These are phyloP conservation scores for Clitoria ternatea DNA, from an alignment of 306 rosid species.

Conservation along the genomic window DNA sequence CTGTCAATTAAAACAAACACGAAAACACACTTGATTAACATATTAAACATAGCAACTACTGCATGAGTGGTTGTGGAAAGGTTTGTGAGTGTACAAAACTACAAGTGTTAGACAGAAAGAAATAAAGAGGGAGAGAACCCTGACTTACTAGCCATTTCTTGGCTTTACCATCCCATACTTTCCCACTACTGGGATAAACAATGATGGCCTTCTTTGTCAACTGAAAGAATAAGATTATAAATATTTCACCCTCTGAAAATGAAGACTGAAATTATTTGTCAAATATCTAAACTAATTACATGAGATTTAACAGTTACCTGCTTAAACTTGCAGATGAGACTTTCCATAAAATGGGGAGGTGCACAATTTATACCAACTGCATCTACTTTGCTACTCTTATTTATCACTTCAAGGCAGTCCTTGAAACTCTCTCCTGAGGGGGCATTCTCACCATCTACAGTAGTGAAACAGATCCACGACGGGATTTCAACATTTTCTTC, in stretches of 20 bases:
- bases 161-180: slow-evolving; percentile 82
- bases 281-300: background rate
- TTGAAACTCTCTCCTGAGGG: slow-evolving; percentile 82
- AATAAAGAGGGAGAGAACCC: background rate
- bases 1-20: slow-evolving; percentile 39
- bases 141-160: slow-evolving; percentile 82
- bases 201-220: slow-evolving; percentile 68
- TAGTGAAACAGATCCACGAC: slow-evolving; percentile 83
- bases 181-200: slow-evolving; percentile 90
- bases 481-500: slow-evolving; percentile 70
- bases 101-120: background rate
- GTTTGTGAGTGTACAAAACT: background rate
- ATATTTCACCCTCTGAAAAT: background rate
- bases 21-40: background rate
- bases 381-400: slow-evolving; percentile 51
- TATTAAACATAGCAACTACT: background rate
- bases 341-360: slow-evolving; percentile 77
- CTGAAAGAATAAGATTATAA: slow-evolving; percentile 33
- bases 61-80: background rate
- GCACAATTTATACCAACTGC: slow-evolving; percentile 92
- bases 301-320: slow-evolving; percentile 38
- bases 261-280: background rate
- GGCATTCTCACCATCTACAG: slow-evolving; percentile 81
- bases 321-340: slow-evolving; percentile 59
- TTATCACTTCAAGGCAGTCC: slow-evolving; percentile 62